Conservation (phyloP, 345 rosid species). For the Arabis alpina region DNA sequence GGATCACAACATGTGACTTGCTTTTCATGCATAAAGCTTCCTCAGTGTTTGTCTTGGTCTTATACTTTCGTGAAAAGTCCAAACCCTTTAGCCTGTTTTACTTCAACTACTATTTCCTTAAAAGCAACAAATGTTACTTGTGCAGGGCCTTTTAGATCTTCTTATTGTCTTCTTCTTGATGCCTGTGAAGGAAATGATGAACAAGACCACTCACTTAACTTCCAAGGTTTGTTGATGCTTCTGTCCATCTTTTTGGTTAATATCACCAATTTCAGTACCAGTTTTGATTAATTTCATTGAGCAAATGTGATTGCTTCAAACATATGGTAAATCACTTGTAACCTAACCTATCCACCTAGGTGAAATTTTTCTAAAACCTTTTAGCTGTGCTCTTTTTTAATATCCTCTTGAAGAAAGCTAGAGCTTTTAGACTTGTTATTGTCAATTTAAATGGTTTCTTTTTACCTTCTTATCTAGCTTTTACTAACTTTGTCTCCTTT, state of each 20-base stretch:
- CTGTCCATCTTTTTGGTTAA: not conserved
- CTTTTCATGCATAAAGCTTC: slow-evolving; percentile 46
- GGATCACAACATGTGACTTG: slow-evolving; percentile 43
- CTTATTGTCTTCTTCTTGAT: slow-evolving; percentile 21
- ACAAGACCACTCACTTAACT: slow-evolving; percentile 18
- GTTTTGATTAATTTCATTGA: slow-evolving; percentile 7
- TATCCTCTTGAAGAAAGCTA: slow-evolving; percentile 5
- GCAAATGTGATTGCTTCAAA: slow-evolving; percentile 6
- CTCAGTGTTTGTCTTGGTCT: slow-evolving; percentile 31
- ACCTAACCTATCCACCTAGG: not conserved
- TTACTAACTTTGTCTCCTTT: not conserved
- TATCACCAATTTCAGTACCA: not conserved
- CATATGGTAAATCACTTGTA: slow-evolving; percentile 18
- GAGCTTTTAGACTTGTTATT: slow-evolving; percentile 10
- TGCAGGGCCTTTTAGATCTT: slow-evolving; percentile 18
- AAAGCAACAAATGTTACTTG: slow-evolving; percentile 33
- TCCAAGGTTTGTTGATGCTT: slow-evolving; percentile 31
- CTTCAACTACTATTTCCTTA: slow-evolving; percentile 33
- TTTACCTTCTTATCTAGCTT: not conserved
- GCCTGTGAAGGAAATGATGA: slow-evolving; percentile 20
- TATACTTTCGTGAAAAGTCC: slow-evolving; percentile 28
- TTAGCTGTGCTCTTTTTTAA: not conserved
- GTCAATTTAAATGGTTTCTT: not conserved
- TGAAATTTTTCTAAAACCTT: not conserved
- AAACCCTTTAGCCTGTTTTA: slow-evolving; percentile 22